These are phyloP conservation scores for Aspergillus quadrilineatus DNA, from an alignment of 2,329 filamentous ascomycete species.

Conservation along the genomic window DNA sequence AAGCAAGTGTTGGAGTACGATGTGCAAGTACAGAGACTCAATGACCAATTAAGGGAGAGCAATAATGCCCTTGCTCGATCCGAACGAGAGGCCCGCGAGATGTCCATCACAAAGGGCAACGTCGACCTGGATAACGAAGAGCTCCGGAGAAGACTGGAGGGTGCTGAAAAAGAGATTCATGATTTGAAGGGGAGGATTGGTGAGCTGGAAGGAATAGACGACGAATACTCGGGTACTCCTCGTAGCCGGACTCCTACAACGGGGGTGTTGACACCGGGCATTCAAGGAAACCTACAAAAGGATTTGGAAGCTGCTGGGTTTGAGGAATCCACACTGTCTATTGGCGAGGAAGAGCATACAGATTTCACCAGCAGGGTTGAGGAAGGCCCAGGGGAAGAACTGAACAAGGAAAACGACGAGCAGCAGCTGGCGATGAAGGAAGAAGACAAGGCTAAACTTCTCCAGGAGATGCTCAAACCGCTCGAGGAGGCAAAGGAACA, in stretches of 20 bases:
- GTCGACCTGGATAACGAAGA: slow-evolving; percentile 51
- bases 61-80: slow-evolving; percentile 47
- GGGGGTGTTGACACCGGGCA: slow-evolving; percentile 39
- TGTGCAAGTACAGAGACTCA: slow-evolving; percentile 42
- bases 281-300: slow-evolving; percentile 42
- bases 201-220: slow-evolving; percentile 43
- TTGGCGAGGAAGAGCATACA: slow-evolving; percentile 39
- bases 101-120: slow-evolving; percentile 49
- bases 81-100: slow-evolving; percentile 50
- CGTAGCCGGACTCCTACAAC: slow-evolving; percentile 40
- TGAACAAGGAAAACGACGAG: slow-evolving; percentile 27
- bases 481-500: slow-evolving; percentile 44
- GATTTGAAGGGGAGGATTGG: slow-evolving; percentile 45
- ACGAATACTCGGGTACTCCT: slow-evolving; percentile 42
- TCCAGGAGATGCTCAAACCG: slow-evolving; percentile 41
- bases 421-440: slow-evolving; percentile 30
- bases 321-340: slow-evolving; percentile 39
- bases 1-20: slow-evolving; percentile 48
- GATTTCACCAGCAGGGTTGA: slow-evolving; percentile 40
- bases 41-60: slow-evolving; percentile 45
- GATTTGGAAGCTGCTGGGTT: slow-evolving; percentile 44
- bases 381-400: slow-evolving; percentile 35
- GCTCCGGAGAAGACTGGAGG: slow-evolving; percentile 45
- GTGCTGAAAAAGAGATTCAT: slow-evolving; percentile 42
- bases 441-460: slow-evolving; percentile 40